Evolutionary conservation across 1,284 basidiomycete genomes (phyloP), one percentile per base, ranked within the genome.

Genomic region (Microbotryum violaceum): DNA sequence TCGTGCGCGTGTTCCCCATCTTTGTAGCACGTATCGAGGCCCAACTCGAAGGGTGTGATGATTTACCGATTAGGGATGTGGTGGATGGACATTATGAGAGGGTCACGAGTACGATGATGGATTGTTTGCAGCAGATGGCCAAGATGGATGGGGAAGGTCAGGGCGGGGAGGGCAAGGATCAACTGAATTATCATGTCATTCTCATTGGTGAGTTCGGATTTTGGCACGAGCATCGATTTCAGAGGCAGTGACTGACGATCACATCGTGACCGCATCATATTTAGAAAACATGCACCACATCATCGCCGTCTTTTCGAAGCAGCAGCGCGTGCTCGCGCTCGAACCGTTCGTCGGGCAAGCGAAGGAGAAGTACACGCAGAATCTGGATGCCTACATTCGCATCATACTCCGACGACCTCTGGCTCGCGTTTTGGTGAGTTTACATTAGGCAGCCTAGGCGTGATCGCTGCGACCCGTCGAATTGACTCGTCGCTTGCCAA

Each of bases 261-360:
- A 6, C 6, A 4, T 10, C 6, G 18, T 2, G 25, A 31, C 31
- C 9, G 31, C 31, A 31, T 31, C 18, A 33, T 9, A 6, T n/a
- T n/a, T 71, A 96, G 94, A 97, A 75, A 98, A 98, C 73, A 93
- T 94, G 90, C 88, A 92, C 70, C 85, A 89, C 73, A 93, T 97
- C 72, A 82, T 91, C 47, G 83, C 86, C 0, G 63, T 64, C 25
- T 62, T 66, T 37, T 57, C 60, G 20, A 58, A 56, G 12, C 64
- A 66, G 54, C 59, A 65, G 37, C 62, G 63, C 9, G 66, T 70
- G 6, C 55, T 70, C 1, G 70, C 75, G 1, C 82, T 93, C 6
- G 77, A 78, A 9, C 77, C 78, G 0, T 92, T 90, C 71, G 78
- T 86, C 49, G 82, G 83, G 67, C 82, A 83, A 58, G 93, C 91